Evolutionary conservation across 2,329 filamentous ascomycete species (phyloP).

Genomic region (Ceratocystis lukuohia): DNA sequence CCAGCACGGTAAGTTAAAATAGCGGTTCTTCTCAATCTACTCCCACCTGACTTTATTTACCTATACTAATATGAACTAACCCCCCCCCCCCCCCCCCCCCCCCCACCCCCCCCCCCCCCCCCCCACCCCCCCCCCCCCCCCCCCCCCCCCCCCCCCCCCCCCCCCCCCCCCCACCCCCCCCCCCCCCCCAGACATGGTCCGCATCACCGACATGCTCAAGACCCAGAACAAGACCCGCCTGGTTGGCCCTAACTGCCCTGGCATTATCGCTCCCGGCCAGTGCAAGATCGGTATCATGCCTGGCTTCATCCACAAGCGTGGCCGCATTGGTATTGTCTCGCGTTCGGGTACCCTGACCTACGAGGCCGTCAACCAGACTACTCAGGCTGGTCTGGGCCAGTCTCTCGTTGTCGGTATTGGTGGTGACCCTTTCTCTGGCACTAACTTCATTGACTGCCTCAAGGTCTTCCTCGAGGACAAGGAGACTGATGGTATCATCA

Average conservation of each 20-base stretch:
- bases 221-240: constrained; percentile 93
- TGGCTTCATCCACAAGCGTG: constrained; percentile 99
- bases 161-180: no score
- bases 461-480: constrained; percentile 91
- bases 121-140: no score
- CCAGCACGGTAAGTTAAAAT: constrained; percentile 61
- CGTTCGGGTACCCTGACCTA: constrained; percentile 97
- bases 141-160: no score
- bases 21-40: no score
- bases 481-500: constrained; percentile 98
- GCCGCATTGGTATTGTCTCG: constrained; percentile 95
- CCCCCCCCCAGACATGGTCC: constrained; percentile 69
- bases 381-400: constrained; percentile 89
- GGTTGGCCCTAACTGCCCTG: constrained; percentile 95
- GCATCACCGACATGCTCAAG: constrained; percentile 96
- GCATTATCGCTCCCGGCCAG: constrained; percentile 87
- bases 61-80: no score
- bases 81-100: constrained; percentile 8
- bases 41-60: no score
- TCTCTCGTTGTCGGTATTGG: constrained; percentile 97
- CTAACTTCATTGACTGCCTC: constrained; percentile 99
- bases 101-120: no score
- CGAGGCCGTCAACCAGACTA: constrained; percentile 99
- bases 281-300: constrained; percentile 99
- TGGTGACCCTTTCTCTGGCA: constrained; percentile 95